These are phyloP conservation scores for Phylloporus arenicola DNA, from an alignment of 768 basidiomycete species.

Conservation along the genomic window DNA sequence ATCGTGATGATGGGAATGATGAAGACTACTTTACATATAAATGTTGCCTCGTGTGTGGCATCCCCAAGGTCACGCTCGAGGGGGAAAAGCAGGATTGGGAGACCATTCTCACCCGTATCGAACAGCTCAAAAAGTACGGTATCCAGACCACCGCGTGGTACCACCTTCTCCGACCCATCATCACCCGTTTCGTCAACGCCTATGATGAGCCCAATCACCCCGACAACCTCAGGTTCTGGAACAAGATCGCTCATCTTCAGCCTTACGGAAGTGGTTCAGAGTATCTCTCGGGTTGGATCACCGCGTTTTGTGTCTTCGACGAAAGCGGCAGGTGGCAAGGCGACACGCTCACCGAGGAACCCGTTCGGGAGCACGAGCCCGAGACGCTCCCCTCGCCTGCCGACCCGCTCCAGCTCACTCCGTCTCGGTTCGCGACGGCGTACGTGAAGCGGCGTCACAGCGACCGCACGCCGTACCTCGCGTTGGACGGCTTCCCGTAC, in stretches of 20 bases:
- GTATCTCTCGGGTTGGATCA: slow-evolving; percentile 37
- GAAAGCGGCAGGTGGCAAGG: slow-evolving; percentile 31
- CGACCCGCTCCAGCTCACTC: slow-evolving; percentile 19
- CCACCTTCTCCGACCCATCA: slow-evolving; percentile 34
- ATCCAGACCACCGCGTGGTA: slow-evolving; percentile 34
- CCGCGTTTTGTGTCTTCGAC: slow-evolving; percentile 33
- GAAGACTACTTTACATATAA: slow-evolving; percentile 37
- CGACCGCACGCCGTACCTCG: slow-evolving; percentile 15
- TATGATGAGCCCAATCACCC: slow-evolving; percentile 29
- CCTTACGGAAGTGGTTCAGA: slow-evolving; percentile 21
- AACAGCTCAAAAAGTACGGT: slow-evolving; percentile 36
- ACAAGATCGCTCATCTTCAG: slow-evolving; percentile 27
- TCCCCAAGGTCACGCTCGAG: slow-evolving; percentile 41
- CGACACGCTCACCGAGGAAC: slow-evolving; percentile 25
- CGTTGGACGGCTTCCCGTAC: slow-evolving; percentile 24
- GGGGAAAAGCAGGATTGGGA: slow-evolving; percentile 39
- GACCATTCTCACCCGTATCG: slow-evolving; percentile 31
- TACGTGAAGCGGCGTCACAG: slow-evolving; percentile 13
- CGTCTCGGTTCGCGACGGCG: slow-evolving; percentile 23
- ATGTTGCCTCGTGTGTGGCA: slow-evolving; percentile 32
- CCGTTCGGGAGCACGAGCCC: too few species aligned
- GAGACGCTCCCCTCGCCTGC: slow-evolving; percentile 6
- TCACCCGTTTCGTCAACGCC: slow-evolving; percentile 33
- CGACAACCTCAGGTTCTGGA: slow-evolving; percentile 36
- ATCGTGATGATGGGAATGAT: slow-evolving; percentile 40